Evolutionary conservation across 2,329 filamentous ascomycete species (phyloP), one percentile per base, ranked within the genome.

Genomic region (Neofusicoccum sp.): DNA sequence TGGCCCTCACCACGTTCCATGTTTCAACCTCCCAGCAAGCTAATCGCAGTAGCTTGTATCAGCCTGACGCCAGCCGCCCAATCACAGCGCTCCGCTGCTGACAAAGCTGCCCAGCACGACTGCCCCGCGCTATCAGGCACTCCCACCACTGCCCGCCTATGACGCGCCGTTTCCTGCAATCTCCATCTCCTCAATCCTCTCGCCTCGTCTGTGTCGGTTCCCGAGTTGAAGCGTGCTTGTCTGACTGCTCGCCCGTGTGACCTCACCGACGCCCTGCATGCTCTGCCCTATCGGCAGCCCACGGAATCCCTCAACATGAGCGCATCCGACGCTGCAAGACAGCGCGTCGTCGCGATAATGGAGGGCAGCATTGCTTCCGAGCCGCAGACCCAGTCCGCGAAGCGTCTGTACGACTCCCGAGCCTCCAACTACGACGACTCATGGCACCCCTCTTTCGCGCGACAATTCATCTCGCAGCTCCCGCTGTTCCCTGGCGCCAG

Each of bases 381-480:
- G 20, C n/a, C 49, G 34, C 49, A 54, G 14, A 54, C 34, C 11
- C 9, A 34, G 24, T 34, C 65, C 16, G 71, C 71, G 6, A 69
- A 73, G 48, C 65, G 65, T 8, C 68, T 75, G 45, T 74, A 79
- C 62, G 71, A 76, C 48, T 64, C 66, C 12, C 73, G 71, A 16
- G 70, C 72, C 5, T 58, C 62, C 16, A 67, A 64, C 24, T 79
- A 79, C 65, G 75, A 79, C 48, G 66, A 73, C 31, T 75, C 72
- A n/a, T 77, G 73, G 71, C 78, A 79, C 62, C 67, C 67, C 14
- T 66, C 70, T 31, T 78, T 79, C 60, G 74, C 76, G 2, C 66
- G 64, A 31, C 71, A 76, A 31, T 76, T 78, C 62, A 65, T 73
- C 7, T 68, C 73, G 26, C 62, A 70, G 31, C 30, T 74, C 16